Conservation (phyloP, 495 filamentous ascomycete genomes). For the Penicillium lagena region DNA sequence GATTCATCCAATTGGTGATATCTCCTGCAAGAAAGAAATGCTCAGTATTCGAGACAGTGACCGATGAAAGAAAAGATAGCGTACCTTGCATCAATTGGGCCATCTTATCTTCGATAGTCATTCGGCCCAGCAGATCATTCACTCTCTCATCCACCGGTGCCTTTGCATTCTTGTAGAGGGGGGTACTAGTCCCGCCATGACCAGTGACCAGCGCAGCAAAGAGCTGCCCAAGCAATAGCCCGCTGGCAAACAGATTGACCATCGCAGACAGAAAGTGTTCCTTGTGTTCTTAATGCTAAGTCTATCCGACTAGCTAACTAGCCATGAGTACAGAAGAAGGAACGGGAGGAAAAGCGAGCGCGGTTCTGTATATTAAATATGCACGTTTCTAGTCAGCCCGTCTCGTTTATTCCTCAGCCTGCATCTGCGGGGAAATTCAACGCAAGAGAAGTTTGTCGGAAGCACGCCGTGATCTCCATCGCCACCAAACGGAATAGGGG, state of each 20-base stretch:
- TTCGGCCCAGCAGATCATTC: constrained; percentile 55
- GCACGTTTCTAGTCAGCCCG: no score
- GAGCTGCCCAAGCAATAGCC: constrained; percentile 26
- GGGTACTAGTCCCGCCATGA: constrained; percentile 8
- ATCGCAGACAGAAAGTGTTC: constrained; percentile 2
- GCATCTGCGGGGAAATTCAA: no score
- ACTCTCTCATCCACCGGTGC: constrained; percentile 56
- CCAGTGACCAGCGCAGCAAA: constrained; percentile 14
- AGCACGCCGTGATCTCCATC: no score
- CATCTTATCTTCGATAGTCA: constrained; percentile 67
- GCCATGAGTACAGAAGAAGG: no score
- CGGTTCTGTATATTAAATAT: not conserved
- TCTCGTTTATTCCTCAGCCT: no score
- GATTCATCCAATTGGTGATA: constrained; percentile 64
- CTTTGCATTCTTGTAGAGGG: constrained; percentile 55
- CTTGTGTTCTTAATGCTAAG: no score
- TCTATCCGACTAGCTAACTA: not conserved
- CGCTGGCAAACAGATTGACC: constrained; percentile 15
- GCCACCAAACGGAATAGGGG: no score
- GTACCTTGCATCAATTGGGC: constrained; percentile 58
- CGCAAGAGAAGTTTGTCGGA: no score
- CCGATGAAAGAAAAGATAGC: not conserved
- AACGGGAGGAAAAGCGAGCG: no score
- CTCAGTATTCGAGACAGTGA: not conserved
- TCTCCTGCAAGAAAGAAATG: constrained; percentile 35